These are phyloP conservation scores for Stereocaulon alpinum DNA, from an alignment of 495 filamentous ascomycete genomes.

Conservation along the genomic window DNA sequence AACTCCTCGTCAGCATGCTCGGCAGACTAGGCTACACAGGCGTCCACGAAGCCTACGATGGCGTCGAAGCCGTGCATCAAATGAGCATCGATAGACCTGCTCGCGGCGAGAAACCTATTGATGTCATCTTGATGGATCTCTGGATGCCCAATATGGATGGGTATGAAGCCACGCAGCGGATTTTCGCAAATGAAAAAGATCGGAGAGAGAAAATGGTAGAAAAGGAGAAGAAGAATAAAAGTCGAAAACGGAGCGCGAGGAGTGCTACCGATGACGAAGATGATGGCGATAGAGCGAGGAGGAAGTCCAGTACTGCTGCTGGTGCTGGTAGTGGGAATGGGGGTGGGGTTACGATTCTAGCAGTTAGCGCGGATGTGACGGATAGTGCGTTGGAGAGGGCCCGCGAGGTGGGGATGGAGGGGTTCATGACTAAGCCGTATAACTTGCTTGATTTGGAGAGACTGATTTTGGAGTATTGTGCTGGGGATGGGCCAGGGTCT, in stretches of 20 bases:
- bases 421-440: conserved; percentile 73
- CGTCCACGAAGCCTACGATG: conserved; percentile 62
- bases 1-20: conserved; percentile 59
- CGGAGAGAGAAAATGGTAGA: neutral
- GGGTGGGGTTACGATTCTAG: conserved; percentile 39
- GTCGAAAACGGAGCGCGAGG: too few relatives aligned
- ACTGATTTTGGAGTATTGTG: conserved; percentile 54
- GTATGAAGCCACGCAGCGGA: conserved; percentile 59
- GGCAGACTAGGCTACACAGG: conserved; percentile 56
- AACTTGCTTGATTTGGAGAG: conserved; percentile 60
- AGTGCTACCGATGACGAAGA: too few relatives aligned
- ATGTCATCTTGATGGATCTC: conserved; percentile 70
- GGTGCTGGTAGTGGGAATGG: conserved; percentile 17
- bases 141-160: conserved; percentile 85
- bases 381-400: conserved; percentile 54
- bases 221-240: conserved; percentile 8
- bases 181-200: conserved; percentile 44
- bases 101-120: conserved; percentile 34
- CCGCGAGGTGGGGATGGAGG: conserved; percentile 59
- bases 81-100: conserved; percentile 33
- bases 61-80: conserved; percentile 58
- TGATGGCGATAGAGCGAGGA: too few relatives aligned
- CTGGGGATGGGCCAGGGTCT: conserved; percentile 1
- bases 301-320: neutral
- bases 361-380: conserved; percentile 70